Percentiles rank a stretch among this genome's conserved stretches.
Conservation (phyloP, 306 rosid species). For the Cicer cuneatum region DNA sequence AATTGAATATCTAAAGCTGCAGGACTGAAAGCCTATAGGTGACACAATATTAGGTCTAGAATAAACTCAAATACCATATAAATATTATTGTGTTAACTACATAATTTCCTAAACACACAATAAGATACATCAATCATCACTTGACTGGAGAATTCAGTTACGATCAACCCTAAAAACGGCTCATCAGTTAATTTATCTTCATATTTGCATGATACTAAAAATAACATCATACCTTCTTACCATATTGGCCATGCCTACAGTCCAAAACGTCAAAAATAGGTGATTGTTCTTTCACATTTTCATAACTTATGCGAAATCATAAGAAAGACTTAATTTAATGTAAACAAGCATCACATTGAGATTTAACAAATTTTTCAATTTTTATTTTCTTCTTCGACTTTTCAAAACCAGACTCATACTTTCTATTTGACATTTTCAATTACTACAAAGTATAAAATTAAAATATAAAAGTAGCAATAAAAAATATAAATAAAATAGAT, state of each 20-base stretch:
- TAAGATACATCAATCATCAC: constrained; percentile 18
- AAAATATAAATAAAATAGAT: neutral
- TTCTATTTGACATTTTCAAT: neutral
- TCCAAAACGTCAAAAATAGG: constrained; percentile 3
- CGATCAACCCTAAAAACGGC: neutral
- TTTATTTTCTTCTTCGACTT: neutral
- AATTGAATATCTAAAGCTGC: neutral
- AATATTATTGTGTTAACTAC: constrained; percentile 19
- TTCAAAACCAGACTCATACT: neutral
- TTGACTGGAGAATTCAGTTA: constrained; percentile 12
- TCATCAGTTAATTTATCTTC: neutral
- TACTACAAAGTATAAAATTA: neutral
- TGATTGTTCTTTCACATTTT: constrained; percentile 5
- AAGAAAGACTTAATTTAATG: neutral
- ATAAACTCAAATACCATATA: neutral
- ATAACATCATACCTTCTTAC: constrained; percentile 23
- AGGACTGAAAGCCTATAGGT: neutral
- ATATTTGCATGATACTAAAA: constrained; percentile 22
- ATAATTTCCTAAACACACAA: constrained; percentile 16
- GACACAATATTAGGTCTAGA: neutral
- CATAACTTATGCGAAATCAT: neutral
- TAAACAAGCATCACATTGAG: neutral
- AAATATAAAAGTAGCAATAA: neutral
- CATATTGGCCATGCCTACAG: constrained; percentile 15
- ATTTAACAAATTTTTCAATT: neutral